Base-by-base conservation (phyloP, 2,329 filamentous ascomycete species). In the Pseudogymnoascus sp. region DNA sequence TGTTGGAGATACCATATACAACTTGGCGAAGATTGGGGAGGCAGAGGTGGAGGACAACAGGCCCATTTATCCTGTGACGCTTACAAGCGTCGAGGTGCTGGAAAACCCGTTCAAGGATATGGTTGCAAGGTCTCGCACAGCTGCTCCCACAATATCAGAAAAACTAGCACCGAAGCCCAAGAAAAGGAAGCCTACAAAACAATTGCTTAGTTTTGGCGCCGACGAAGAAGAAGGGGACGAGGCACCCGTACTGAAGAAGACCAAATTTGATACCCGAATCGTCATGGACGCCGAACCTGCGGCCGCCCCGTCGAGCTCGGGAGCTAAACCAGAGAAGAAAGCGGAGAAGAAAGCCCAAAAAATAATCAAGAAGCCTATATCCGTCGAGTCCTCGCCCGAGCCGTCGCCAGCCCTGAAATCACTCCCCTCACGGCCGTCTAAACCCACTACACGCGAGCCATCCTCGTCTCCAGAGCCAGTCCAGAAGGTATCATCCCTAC, bases 1-100 rank as follows among this genome's bases (percentile, higher is more conserved):
- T 47, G 91, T 89, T 36, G 94, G 93, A 28, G 91, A 97, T 66
- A 97, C 93, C 14, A 94, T 99, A 61, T 99, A 95, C 76, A 97
- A 97, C 73, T 74, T 99, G 70, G 86, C 92, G 70, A 95, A 92
- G 75, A 96, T 97, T 80, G 91, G 89, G 18, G 92, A 97, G 71
- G 84, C 84, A 0, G 94, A 97, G 71, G 77, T 95, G 15, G 83
- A 87, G 25, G 87, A 90, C 60, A 93, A 97, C 65, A 82, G 91
- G 64, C 93, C 93, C 1, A 75, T 95, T 57, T 99, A 96, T 72
- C 88, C 93, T 0, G 84, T 91, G 36, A 91, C 86, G 73, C 86
- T 99, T 62, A 85, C 84, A 3, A 78, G 80, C 18, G 78, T 89
- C 28, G 89, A 94, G 72, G 84, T 95, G 18, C 72, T 94, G 65